Evolutionary conservation across 495 filamentous ascomycete species (phyloP).

Genomic region (Lineolata rhizophorae): DNA sequence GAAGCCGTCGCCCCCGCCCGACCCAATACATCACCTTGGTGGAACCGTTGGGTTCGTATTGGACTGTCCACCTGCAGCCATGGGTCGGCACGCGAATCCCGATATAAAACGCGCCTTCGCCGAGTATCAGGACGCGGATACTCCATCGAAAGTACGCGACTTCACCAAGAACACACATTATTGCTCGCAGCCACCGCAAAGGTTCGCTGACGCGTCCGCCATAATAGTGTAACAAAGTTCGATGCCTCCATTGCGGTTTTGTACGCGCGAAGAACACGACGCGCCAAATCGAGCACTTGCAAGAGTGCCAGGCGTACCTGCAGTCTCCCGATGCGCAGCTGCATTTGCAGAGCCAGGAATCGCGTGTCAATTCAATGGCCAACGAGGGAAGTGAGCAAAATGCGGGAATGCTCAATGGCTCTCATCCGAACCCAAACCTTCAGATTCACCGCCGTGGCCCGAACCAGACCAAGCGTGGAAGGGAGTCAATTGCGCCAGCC

Average conservation of each 20-base stretch:
- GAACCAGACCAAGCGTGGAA: conserved; percentile 11
- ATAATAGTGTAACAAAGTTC: conserved; percentile 20
- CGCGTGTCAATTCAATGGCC: conserved; percentile 2
- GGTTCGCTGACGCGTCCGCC: neutral
- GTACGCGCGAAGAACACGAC: conserved; percentile 22
- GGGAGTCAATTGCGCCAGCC: conserved; percentile 11
- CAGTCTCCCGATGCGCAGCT: conserved; percentile 15
- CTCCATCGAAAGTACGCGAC: conserved; percentile 12
- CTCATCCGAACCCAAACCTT: conserved; percentile 19
- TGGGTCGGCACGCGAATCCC: conserved; percentile 14
- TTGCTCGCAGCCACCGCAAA: neutral
- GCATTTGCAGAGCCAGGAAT: conserved; percentile 5
- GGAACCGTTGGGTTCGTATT: too few relatives aligned
- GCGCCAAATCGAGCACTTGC: conserved; percentile 21
- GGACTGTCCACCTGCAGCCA: too few relatives aligned
- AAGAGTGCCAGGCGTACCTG: conserved; percentile 17
- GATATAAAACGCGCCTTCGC: conserved; percentile 15
- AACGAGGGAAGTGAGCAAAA: conserved; percentile 3
- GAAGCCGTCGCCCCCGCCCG: too few relatives aligned
- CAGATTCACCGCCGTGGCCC: conserved; percentile 17
- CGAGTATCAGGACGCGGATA: conserved; percentile 14
- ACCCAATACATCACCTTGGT: too few relatives aligned
- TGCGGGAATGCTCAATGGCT: conserved; percentile 14
- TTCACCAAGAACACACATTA: neutral
- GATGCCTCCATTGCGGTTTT: conserved; percentile 20